These are phyloP conservation scores for Russula olivacea DNA, from an alignment of 768 basidiomycete species.

Conservation along the genomic window DNA sequence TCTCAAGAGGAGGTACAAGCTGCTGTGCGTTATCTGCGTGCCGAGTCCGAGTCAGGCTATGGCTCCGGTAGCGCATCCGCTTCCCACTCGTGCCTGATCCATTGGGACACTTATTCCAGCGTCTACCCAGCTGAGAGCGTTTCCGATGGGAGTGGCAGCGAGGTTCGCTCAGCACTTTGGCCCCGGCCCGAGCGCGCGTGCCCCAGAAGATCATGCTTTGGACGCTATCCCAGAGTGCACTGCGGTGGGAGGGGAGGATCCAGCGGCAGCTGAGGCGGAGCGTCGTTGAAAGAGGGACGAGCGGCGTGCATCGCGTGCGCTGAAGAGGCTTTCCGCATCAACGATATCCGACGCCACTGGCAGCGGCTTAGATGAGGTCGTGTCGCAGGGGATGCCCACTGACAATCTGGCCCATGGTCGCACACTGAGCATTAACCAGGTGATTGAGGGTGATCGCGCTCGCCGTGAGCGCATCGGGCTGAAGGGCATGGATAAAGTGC, in stretches of 20 bases:
- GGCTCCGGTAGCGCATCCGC: constrained; percentile 20
- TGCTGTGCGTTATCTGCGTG: constrained; percentile 22
- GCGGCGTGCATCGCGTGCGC: constrained; percentile 22
- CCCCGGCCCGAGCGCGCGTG: constrained; percentile 18
- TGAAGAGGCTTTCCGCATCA: constrained; percentile 20
- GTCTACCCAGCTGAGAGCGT: constrained; percentile 22
- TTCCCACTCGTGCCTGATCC: constrained; percentile 12
- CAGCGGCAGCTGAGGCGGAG: constrained; percentile 2
- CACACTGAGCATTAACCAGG: constrained; percentile 23
- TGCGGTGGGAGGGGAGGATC: constrained; percentile 4
- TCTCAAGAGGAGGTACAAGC: constrained; percentile 23
- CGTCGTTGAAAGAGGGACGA: constrained; percentile 22
- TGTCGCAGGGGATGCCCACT: constrained; percentile 1
- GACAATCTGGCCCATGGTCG: constrained; percentile 9
- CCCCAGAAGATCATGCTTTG: constrained; percentile 18
- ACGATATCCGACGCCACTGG: not conserved
- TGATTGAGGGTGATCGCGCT: constrained; percentile 20
- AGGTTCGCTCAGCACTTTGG: constrained; percentile 13
- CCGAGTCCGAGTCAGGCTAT: constrained; percentile 22
- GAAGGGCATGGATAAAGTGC: constrained; percentile 25
- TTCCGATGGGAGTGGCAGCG: constrained; percentile 20
- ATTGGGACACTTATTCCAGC: constrained; percentile 22
- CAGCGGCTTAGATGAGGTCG: constrained; percentile 10
- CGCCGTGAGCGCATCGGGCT: constrained; percentile 20
- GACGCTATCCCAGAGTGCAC: constrained; percentile 22